A percentile compares a stretch with the other conserved stretches of the same genome.
Conservation (phyloP, 768 basidiomycete genomes). For the Kwoniella newhampshirensis region DNA sequence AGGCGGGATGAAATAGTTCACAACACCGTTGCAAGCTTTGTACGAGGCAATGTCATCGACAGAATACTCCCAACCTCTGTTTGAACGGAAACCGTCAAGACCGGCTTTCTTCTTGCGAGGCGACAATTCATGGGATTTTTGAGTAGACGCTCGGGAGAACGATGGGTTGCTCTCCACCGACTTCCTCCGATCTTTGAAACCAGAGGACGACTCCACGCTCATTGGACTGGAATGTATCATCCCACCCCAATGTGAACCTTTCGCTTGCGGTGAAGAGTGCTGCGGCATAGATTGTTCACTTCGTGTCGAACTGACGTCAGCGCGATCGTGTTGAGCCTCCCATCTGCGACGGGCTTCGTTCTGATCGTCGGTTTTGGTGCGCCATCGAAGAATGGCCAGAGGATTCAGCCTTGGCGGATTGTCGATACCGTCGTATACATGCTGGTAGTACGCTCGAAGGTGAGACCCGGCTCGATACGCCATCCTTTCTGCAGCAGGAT, state of each 20-base stretch:
- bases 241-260: conserved; percentile 2
- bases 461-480: conserved; percentile 34
- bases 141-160: conserved; percentile 3
- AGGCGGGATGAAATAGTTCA: conserved; percentile 48
- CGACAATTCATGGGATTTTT: background rate
- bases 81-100: background rate
- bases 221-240: conserved; percentile 25
- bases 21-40: conserved; percentile 34
- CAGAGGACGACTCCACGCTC: conserved; percentile 14
- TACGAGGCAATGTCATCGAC: conserved; percentile 39
- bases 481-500: conserved; percentile 32
- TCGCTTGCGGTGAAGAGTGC: conserved; percentile 3
- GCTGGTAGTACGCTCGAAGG: conserved; percentile 39
- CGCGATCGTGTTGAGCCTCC: conserved; percentile 25
- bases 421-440: conserved; percentile 42
- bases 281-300: conserved; percentile 1
- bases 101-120: background rate
- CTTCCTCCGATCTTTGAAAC: conserved; percentile 7
- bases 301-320: conserved; percentile 8
- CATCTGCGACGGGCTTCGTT: conserved; percentile 24
- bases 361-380: conserved; percentile 33
- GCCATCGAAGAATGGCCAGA: conserved; percentile 41
- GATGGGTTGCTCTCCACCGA: conserved; percentile 17
- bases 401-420: conserved; percentile 40
- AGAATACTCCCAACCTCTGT: conserved; percentile 30